Evolutionary conservation across 2,329 filamentous ascomycete species (phyloP), one percentile per base, ranked within the genome.

Genomic region (Scorias spongiosa): DNA sequence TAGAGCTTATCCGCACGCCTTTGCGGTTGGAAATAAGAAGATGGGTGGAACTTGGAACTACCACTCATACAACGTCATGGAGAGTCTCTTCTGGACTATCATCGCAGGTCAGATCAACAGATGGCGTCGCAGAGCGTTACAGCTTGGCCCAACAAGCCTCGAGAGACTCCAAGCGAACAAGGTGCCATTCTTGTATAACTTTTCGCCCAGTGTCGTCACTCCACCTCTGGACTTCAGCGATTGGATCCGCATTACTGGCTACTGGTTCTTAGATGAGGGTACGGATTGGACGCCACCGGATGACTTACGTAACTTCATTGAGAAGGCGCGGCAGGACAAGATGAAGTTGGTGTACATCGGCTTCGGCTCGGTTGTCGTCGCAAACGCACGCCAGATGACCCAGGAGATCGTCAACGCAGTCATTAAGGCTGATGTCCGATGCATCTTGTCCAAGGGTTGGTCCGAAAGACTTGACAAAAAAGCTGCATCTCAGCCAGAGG

Each of bases 161-260:
- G 84, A 91, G 59, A 93, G 88, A 66, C 78, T 98, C 76, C 87
- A 95, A 64, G 81, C 84, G 2, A 94, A 95, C 67, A 93, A 93
- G 61, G 86, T 95, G n/a, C 91, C 91, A 0, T 98, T 98, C 63
- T 65, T 98, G 39, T 98, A 98, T 69, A 96, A 95, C 64, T 96
- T 95, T 62, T 93, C 85, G 44, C 86, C 88, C 1, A 83, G 78
- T 10, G 91, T 98, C 10, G 91, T 98, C n/a, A 78, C 84, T 2
- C 89, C 88, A 26, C 91, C 91, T 12, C 70, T 95, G 1, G 91
- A 98, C 65, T 98, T 88, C 65, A 89, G 85, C 37, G 91, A 96
- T 62, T 98, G 91, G 91, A 91, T 98, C 60, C 78, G 86, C 38
- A 85, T 96, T 7, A 96, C 91, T 0, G 91, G 91, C 0, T 96